Conservation (phyloP, 441 rosid genomes). For the Kokia cookei region DNA sequence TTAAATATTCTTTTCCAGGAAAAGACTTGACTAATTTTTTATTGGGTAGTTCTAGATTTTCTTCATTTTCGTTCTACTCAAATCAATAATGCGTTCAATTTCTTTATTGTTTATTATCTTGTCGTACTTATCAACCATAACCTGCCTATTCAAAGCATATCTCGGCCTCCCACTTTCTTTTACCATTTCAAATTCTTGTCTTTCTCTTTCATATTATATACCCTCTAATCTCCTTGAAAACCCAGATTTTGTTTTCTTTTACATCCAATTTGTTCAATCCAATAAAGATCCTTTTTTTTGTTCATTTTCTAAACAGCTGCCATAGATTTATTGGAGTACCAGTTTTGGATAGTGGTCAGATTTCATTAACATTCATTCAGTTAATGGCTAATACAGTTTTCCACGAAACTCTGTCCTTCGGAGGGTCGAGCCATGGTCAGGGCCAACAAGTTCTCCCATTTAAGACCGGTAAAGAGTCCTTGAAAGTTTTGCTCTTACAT, state of each 20-base stretch:
- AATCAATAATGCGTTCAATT: constrained; percentile 4
- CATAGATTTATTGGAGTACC: neutral
- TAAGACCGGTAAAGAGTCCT: constrained; percentile 37
- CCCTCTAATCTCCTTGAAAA: neutral
- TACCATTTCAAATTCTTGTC: constrained; percentile 2
- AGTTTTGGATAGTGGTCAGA: constrained; percentile 3
- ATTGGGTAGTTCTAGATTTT: neutral
- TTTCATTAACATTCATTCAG: neutral
- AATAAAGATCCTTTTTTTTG: neutral
- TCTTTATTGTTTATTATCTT: neutral
- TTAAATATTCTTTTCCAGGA: neutral
- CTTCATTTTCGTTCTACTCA: neutral
- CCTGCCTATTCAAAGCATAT: constrained; percentile 5
- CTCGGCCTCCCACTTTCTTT: constrained; percentile 16
- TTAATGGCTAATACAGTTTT: constrained; percentile 37
- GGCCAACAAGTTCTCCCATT: constrained; percentile 41
- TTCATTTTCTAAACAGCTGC: neutral
- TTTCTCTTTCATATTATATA: neutral
- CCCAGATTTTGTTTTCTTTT: neutral
- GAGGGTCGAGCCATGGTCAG: constrained; percentile 47
- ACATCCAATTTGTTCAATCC: neutral
- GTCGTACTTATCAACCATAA: neutral
- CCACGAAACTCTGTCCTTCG: constrained; percentile 35
- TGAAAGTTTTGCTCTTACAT: constrained; percentile 41
- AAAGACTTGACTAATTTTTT: neutral